A percentile compares a stretch with the other conserved stretches of the same genome.
Conservation (phyloP, 2,329 filamentous ascomycete genomes). For the Paecilomyces sp. region DNA sequence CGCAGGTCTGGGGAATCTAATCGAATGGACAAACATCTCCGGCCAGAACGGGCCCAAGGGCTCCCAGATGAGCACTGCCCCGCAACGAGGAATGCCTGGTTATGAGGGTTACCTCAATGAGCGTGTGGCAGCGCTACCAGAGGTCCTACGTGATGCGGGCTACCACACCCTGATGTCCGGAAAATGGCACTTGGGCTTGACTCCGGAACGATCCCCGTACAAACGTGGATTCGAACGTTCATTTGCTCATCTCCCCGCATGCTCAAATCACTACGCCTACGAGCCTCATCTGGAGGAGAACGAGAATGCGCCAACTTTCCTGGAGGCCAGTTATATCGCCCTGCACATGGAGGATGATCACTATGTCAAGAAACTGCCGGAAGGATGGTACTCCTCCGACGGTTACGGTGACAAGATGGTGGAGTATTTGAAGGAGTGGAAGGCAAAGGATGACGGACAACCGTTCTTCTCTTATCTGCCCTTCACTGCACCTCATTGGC, state of each 20-base stretch:
- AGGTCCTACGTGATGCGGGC: slow-evolving; percentile 51
- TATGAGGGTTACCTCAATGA: slow-evolving; percentile 60
- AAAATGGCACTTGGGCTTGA: slow-evolving; percentile 58
- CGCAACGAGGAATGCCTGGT: slow-evolving; percentile 52
- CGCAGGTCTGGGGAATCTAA: slow-evolving; percentile 50
- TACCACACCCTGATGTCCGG: slow-evolving; percentile 56
- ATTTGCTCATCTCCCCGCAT: slow-evolving; percentile 55
- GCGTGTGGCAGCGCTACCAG: slow-evolving; percentile 51
- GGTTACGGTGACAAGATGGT: slow-evolving; percentile 37
- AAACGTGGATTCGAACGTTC: slow-evolving; percentile 53
- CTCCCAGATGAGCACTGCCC: slow-evolving; percentile 45
- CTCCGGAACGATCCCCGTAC: slow-evolving; percentile 49
- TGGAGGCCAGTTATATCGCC: slow-evolving; percentile 37
- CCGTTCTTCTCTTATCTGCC: slow-evolving; percentile 57
- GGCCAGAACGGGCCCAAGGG: slow-evolving; percentile 48
- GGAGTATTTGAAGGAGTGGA: background rate
- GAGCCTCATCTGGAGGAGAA: slow-evolving; percentile 37
- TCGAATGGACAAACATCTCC: slow-evolving; percentile 51
- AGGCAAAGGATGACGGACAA: slow-evolving; percentile 14
- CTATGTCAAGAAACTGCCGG: slow-evolving; percentile 40
- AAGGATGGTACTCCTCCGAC: slow-evolving; percentile 49
- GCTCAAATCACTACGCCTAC: slow-evolving; percentile 52
- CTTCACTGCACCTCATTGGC: slow-evolving; percentile 59
- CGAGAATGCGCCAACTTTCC: slow-evolving; percentile 35
- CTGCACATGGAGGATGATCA: slow-evolving; percentile 40